Conservation (phyloP, 23 red algal species). For the Agarophyton chilense region DNA sequence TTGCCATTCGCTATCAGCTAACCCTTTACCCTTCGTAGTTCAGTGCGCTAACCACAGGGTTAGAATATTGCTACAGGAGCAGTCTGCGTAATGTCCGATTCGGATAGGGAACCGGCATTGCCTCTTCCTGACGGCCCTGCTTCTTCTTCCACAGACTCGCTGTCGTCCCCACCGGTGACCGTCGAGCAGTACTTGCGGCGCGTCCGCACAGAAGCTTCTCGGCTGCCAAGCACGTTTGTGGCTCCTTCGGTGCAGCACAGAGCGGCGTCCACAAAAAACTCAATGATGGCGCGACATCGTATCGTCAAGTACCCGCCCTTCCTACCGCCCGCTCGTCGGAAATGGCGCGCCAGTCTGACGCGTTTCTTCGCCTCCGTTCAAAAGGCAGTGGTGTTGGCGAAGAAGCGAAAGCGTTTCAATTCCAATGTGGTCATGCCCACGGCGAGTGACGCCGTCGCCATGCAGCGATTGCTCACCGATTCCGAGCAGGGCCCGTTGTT, state of each 20-base stretch:
- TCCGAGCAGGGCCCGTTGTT: neutral
- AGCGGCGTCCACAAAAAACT: neutral
- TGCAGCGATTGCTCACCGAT: neutral
- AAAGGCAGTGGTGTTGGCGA: neutral
- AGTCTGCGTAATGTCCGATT: neutral
- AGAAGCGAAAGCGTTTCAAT: neutral
- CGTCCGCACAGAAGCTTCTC: slow-evolving; percentile 1
- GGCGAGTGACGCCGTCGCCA: neutral
- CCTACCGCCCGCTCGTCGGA: neutral
- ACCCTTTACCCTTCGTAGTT: no score
- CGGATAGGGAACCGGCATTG: neutral
- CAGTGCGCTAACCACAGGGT: no score
- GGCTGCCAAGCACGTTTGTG: slow-evolving; percentile 22
- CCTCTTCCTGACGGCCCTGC: neutral
- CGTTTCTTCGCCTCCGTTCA: neutral
- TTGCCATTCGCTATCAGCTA: no score
- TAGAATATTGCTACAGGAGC: no score
- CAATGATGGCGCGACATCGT: neutral
- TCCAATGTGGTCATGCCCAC: neutral
- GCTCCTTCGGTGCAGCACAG: neutral
- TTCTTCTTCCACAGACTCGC: neutral
- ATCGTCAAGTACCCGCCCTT: slow-evolving; percentile 9
- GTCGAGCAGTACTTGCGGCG: slow-evolving; percentile 38
- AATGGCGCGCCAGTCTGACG: neutral
- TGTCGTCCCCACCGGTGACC: slow-evolving; percentile 25